Conservation (phyloP, 2,329 filamentous ascomycete species). For the Coniochaeta prunicola region DNA sequence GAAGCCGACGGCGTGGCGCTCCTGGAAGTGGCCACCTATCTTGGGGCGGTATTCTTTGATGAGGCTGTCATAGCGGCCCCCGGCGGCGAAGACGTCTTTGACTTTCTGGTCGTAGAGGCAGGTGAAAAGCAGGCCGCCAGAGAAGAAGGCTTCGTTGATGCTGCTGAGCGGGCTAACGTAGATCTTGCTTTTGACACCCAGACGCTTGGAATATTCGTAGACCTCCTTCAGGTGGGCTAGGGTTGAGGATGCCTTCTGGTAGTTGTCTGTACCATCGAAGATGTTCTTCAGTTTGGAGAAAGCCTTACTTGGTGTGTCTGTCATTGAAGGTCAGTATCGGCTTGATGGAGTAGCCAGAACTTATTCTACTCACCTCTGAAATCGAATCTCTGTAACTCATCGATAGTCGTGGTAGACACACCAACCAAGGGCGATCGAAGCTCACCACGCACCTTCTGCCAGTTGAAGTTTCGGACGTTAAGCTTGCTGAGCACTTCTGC, state of each 20-base stretch:
- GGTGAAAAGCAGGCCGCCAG: constrained; percentile 79
- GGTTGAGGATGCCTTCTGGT: constrained; percentile 66
- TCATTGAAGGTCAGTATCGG: constrained; percentile 7
- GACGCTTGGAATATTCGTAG: constrained; percentile 65
- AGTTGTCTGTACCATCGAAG: constrained; percentile 57
- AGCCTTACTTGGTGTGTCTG: constrained; percentile 49
- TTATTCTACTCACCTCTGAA: constrained; percentile 57
- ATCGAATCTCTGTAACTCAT: constrained; percentile 85
- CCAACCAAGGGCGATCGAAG: constrained; percentile 75
- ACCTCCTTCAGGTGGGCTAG: constrained; percentile 78
- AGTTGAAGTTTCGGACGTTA: constrained; percentile 73
- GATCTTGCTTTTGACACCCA: constrained; percentile 69
- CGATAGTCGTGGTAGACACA: constrained; percentile 80
- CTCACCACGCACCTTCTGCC: constrained; percentile 76
- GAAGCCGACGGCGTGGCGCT: constrained; percentile 83
- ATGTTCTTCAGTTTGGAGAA: constrained; percentile 52
- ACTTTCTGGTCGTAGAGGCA: constrained; percentile 82
- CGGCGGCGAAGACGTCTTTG: constrained; percentile 83
- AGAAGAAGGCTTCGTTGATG: constrained; percentile 86
- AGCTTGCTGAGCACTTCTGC: constrained; percentile 83
- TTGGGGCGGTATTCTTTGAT: constrained; percentile 77
- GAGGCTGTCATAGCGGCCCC: constrained; percentile 84
- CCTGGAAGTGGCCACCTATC: constrained; percentile 51
- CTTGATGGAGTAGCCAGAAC: not conserved
- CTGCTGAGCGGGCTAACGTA: constrained; percentile 82